Evolutionary conservation across 1,284 basidiomycete genomes (phyloP), one percentile per base, ranked within the genome.

Genomic region (Cryptococcus sp.): DNA sequence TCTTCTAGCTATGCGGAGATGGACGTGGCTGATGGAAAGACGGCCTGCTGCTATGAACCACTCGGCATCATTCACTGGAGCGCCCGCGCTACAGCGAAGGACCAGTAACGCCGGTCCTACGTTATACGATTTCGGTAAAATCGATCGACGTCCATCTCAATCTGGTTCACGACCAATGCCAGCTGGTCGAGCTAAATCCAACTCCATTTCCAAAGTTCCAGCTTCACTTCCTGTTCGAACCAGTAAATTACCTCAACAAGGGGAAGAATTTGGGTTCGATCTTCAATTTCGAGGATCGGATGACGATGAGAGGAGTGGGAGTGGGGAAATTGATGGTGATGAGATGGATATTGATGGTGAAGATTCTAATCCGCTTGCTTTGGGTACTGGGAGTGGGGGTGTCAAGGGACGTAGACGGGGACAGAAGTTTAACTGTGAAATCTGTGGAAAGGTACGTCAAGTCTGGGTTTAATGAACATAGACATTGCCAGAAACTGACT

Each of bases 381-480:
- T 76, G 31, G 74, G 74, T 5, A 73, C 66, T 1, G 72, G 74
- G 7, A 73, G 69, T 39, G 70, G 73, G 13, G 75, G 75, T 42
- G 69, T 74, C 46, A 76, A 75, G 60, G 73, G 75, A 78, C 88
- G 87, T 76, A 76, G 73, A 65, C 83, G 86, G 62, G 86, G 88
- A 5, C 82, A 85, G 57, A 85, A 88, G 56, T 92, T 91, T 78
- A 86, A 85, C 64, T 97, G 92, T 75, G 92, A 96, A 78, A 89
- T 83, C 66, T 93, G 90, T 70, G 84, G 85, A 34, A 93, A 93
- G 85, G 88, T 86, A 56, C 53, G 73, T 67, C 9, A 14, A 11
- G 7, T 19, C 18, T 40, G n/a, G n/a, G n/a, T n/a, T n/a, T n/a
- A n/a, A n/a, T n/a, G n/a, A 14, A 45, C 23, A 11, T 43, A 19